A percentile compares a stretch with the other conserved stretches of the same genome.
Conservation (phyloP, 805 yeast species). For the Schwanniomyces pseudopolymorphus region DNA sequence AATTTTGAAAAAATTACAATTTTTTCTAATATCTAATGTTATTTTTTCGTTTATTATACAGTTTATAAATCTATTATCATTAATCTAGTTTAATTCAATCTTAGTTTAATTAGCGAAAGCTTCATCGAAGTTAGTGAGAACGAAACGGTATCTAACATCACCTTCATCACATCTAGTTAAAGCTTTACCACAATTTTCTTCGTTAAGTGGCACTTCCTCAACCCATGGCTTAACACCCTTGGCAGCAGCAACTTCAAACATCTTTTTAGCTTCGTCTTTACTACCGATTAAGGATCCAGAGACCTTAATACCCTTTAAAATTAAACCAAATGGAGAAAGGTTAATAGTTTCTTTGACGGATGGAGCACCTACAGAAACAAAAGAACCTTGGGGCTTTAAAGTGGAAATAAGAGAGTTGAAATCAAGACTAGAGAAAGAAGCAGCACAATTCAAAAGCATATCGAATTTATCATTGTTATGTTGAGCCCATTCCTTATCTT, state of each 20-base stretch:
- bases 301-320: slow-evolving; percentile 23
- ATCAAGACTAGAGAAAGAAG: slow-evolving; percentile 19
- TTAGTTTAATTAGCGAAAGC: slow-evolving; percentile 23
- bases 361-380: slow-evolving; percentile 70
- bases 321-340: slow-evolving; percentile 52
- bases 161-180: slow-evolving; percentile 53
- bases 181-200: slow-evolving; percentile 53
- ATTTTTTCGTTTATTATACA: not conserved
- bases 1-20: no score
- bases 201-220: slow-evolving; percentile 56
- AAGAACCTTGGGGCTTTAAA: slow-evolving; percentile 57
- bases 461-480: slow-evolving; percentile 35
- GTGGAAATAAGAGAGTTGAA: slow-evolving; percentile 32
- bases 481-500: slow-evolving; percentile 22
- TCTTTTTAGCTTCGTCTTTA: slow-evolving; percentile 61
- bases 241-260: slow-evolving; percentile 64
- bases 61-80: no score
- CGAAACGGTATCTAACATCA: slow-evolving; percentile 64
- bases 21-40: no score
- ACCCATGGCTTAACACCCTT: slow-evolving; percentile 61
- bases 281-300: slow-evolving; percentile 54
- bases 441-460: slow-evolving; percentile 49
- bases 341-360: slow-evolving; percentile 39
- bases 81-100: no score
- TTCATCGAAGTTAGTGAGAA: slow-evolving; percentile 55